Percentiles rank a stretch among this genome's conserved stretches.
phyloP scores from a whole-genome alignment of 345 rosid genomes.

The Salix udensis region DNA sequence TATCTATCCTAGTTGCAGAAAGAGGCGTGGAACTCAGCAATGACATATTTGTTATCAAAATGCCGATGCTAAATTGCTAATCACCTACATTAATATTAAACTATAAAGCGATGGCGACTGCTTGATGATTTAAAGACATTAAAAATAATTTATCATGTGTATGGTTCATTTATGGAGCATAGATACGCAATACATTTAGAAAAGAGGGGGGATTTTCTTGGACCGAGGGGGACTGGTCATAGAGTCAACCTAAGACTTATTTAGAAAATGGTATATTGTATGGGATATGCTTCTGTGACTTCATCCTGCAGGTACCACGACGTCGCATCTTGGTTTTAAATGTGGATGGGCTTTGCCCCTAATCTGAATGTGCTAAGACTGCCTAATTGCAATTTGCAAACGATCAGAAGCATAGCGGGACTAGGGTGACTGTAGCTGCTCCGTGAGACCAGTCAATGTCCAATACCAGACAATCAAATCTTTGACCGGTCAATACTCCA shows the following conservation, averaged over 20 bases:
- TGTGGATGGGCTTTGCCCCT: neutral
- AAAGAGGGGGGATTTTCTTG: neutral
- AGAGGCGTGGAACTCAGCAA: neutral
- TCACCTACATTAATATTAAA: constrained; percentile 6
- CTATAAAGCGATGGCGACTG: constrained; percentile 21
- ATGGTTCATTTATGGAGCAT: neutral
- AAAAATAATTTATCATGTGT: neutral
- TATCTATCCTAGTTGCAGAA: neutral
- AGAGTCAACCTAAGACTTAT: neutral
- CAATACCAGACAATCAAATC: constrained; percentile 5
- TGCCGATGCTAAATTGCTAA: neutral
- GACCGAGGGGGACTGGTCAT: constrained; percentile 16
- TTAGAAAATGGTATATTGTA: neutral
- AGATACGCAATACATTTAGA: neutral
- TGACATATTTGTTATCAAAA: neutral
- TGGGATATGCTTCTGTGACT: neutral
- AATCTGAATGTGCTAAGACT: neutral
- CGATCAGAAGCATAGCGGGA: constrained; percentile 5
- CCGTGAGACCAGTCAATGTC: constrained; percentile 2
- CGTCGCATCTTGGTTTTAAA: neutral
- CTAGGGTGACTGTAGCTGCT: neutral
- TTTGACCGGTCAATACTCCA: neutral
- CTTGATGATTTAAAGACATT: constrained; percentile 15
- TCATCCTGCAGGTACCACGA: neutral
- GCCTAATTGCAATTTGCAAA: neutral